phyloP scores from a whole-genome alignment of 2,329 filamentous ascomycete species.

The Chalaropsis ovoidea region DNA sequence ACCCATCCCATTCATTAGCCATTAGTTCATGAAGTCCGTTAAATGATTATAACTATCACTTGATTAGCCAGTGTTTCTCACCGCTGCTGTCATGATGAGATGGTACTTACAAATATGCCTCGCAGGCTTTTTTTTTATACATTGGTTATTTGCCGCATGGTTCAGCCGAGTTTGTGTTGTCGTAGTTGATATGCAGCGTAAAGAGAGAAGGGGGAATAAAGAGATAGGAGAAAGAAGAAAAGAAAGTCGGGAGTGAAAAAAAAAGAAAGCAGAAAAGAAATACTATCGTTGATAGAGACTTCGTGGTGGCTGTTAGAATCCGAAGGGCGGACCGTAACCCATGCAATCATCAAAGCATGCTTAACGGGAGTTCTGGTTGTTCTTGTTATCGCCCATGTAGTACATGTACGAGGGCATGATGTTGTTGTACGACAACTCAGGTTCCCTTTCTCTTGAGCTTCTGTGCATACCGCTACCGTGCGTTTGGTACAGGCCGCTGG shows the following conservation, averaged over 20 bases:
- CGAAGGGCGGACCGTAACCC: background rate
- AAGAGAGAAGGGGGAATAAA: background rate
- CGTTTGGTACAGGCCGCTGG: background rate
- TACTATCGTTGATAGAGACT: background rate
- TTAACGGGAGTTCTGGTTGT: background rate
- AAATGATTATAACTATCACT: conserved; percentile 2
- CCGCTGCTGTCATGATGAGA: background rate
- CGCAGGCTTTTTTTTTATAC: background rate
- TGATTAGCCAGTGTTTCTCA: background rate
- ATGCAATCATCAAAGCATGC: background rate
- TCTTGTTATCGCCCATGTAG: background rate
- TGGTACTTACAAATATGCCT: background rate
- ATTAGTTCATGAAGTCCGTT: conserved; percentile 7
- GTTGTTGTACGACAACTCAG: conserved; percentile 2
- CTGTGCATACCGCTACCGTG: background rate
- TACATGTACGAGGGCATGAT: conserved; percentile 15
- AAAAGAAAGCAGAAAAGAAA: background rate
- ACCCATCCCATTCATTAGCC: background rate
- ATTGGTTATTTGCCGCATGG: background rate
- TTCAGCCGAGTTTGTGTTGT: background rate
- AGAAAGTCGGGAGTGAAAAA: background rate
- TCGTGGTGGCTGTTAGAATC: background rate
- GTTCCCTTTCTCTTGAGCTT: background rate
- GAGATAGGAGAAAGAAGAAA: background rate
- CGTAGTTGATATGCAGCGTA: background rate